These are phyloP conservation scores for Lentinula sp. DNA, from an alignment of 768 basidiomycete species.

Conservation along the genomic window DNA sequence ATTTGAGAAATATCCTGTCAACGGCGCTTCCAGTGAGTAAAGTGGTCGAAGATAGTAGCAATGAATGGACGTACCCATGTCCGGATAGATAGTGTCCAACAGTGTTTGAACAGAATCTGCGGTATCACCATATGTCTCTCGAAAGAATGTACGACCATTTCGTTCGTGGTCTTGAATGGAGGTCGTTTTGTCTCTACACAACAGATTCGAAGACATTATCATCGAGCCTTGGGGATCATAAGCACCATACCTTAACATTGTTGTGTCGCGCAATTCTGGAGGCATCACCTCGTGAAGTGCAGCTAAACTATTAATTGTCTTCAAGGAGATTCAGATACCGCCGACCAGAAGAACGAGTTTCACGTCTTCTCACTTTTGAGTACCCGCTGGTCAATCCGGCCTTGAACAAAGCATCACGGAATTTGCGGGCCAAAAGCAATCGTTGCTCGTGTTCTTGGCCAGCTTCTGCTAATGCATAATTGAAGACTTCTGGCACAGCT, in stretches of 20 bases:
- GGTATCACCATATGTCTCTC: conserved; percentile 50
- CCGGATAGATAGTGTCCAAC: conserved; percentile 51
- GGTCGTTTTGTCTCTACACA: conserved; percentile 30
- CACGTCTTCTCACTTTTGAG: conserved; percentile 38
- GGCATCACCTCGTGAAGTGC: conserved; percentile 48
- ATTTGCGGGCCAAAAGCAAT: conserved; percentile 40
- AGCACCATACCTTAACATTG: background rate
- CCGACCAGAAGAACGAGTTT: background rate
- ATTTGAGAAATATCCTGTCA: conserved; percentile 46
- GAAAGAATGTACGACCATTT: conserved; percentile 39
- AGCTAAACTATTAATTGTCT: conserved; percentile 56
- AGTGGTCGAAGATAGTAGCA: background rate
- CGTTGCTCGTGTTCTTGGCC: conserved; percentile 25
- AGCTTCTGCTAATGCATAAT: conserved; percentile 37
- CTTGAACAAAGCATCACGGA: conserved; percentile 62
- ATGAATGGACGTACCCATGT: conserved; percentile 44
- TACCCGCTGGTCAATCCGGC: conserved; percentile 53
- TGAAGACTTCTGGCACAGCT: conserved; percentile 49
- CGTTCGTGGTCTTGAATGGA: conserved; percentile 37
- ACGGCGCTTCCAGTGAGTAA: background rate
- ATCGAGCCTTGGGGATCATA: background rate
- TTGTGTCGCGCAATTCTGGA: conserved; percentile 40
- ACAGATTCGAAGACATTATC: background rate
- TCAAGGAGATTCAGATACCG: background rate
- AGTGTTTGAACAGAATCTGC: conserved; percentile 40